Base-by-base conservation (phyloP, 2,329 filamentous ascomycete species). In the Teratosphaeria viscida region DNA sequence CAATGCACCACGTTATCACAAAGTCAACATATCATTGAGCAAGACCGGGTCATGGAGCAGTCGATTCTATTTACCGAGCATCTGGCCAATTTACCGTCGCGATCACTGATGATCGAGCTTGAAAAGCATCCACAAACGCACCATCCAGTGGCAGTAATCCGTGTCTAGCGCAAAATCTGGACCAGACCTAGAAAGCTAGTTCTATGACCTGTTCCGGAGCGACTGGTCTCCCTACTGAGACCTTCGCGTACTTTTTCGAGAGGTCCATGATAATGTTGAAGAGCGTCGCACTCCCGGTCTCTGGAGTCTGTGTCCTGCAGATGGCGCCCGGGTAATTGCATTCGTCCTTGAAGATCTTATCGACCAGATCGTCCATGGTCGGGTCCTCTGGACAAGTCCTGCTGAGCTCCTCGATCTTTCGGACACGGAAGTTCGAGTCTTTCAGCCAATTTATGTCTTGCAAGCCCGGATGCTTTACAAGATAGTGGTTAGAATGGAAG, bases 401-500 rank as follows among this genome's bases (percentile, higher is more conserved):
- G 64, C 59, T 61, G 49, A 68, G 56, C 56, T 71, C 67, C 55
- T 70, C 66, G 65, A 79, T 77, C 2, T 74, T 71, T 19, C 63
- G 58, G 5, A 76, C 63, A 10, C 77, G 66, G 16, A 66, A 66
- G 1, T 66, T 61, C 23, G 75, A 77, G 62, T 78, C 76, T n/a
- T 69, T 67, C 55, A 78, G 62, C 73, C 75, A 78, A 14, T 74
- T 67, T 3, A 72, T 74, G 62, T 79, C 77, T 1, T 63, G 61
- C 16, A 76, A 73, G 0, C 72, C 71, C 1, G 63, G 65, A 55
- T 79, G 76, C n/a, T 71, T 65, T 0, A 66, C 57, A 10, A 79
- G 59, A 19, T 75, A 71, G 56, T 79, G 77, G 57, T 79, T 79
- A 0, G 76, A 66, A 61, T 79, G 77, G 12, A 76, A 73, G 1